Evolutionary conservation across 2,329 filamentous ascomycete genomes (phyloP).

Genomic region (Penicillium sp.): DNA sequence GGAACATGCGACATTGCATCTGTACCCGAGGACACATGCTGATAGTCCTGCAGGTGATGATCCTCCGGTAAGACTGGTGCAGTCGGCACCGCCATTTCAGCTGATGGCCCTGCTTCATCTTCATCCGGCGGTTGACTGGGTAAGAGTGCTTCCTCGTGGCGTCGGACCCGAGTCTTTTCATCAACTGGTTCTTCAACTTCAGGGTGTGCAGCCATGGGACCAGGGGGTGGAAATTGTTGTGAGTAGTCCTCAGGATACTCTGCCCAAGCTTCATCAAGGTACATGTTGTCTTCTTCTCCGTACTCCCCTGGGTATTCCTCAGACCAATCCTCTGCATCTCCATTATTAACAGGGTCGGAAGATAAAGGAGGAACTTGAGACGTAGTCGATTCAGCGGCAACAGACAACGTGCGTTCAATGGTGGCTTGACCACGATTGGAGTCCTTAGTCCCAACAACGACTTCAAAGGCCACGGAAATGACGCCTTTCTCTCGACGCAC

Average conservation of each 20-base stretch:
- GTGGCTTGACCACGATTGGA: conserved; percentile 58
- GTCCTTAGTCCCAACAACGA: conserved; percentile 83
- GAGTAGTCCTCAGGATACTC: conserved; percentile 30
- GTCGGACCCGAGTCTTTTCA: conserved; percentile 78
- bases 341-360: conserved; percentile 11
- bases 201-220: conserved; percentile 40
- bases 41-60: conserved; percentile 55
- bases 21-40: conserved; percentile 27
- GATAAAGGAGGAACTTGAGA: conserved; percentile 17
- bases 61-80: conserved; percentile 48
- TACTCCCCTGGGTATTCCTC: conserved; percentile 22
- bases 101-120: conserved; percentile 48
- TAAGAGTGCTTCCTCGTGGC: conserved; percentile 74
- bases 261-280: conserved; percentile 15
- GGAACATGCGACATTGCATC: conserved; percentile 24
- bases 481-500: conserved; percentile 88
- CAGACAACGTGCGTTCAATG: conserved; percentile 31
- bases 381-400: conserved; percentile 32
- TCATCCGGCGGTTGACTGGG: conserved; percentile 72
- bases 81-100: conserved; percentile 41
- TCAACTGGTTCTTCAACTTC: conserved; percentile 64
- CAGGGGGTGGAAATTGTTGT: conserved; percentile 24
- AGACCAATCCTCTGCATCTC: conserved; percentile 31
- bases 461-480: conserved; percentile 81
- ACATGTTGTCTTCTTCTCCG: neutral